Evolutionary conservation across 768 basidiomycete species (phyloP), one percentile per base, ranked within the genome.

Genomic region (Pulveroboletus sp.): DNA sequence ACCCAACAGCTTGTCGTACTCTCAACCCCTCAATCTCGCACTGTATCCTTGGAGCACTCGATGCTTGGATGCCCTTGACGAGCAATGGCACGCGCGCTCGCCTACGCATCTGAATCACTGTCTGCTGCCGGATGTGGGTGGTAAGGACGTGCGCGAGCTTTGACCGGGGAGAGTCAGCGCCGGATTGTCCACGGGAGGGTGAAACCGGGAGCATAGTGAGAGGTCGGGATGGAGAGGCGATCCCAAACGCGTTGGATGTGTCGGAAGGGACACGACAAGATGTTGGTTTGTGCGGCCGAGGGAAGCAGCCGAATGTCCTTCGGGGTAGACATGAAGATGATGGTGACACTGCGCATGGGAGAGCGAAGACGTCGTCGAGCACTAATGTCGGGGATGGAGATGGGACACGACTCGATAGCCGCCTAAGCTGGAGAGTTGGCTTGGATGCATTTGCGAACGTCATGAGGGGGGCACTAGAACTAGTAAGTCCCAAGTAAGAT

Each of bases 351-450:
- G 27, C 6, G 9, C 13, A 31, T 1, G 61, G 49, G 42, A 63
- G 52, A 10, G 58, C 58, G 4, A 62, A 62, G 18, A 62, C 49
- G 6, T 61, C 61, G 2, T 62, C 61, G 28, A 62, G 42, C 0
- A 62, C 56, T 31, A 62, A 8, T 0, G 53, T 53, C 3, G 60
- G 60, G 21, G 61, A 44, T 31, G 61, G 46, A 13, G 60, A 50
- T 3, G 15, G 11, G 9, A 2, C 14, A 1, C 47, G 55, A 30
- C 18, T 44, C 6, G 40, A 44, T 13, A 21, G 15, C 2, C 48
- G 50, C 15, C 13, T 39, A 0, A n/a, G 8, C 18, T 38, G 39
- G 21, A 43, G 14, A n/a, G 24, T 4, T 15, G 46, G 8, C 17
- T 42, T 47, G 14, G 51, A 11, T 15, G 8, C 32, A 7, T 27